Evolutionary conservation across 345 rosid species (phyloP), one percentile per base, ranked within the genome.

Genomic region (Chamaenerion angustifolium): DNA sequence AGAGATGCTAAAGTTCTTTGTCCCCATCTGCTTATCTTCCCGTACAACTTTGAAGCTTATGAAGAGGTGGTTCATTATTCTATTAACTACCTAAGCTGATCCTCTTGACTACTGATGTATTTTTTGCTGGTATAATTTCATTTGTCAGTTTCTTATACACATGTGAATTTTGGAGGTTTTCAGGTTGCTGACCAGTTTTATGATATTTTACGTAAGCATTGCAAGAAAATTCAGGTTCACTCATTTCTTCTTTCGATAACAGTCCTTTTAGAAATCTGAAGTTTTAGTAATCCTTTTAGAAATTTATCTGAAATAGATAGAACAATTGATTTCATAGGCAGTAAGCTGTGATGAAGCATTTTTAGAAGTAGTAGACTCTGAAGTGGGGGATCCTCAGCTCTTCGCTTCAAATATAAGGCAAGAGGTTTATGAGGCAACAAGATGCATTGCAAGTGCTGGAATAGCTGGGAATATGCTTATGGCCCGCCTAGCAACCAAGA

Each of bases 171-270:
- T 60, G 58, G 45, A 58, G 48, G 48, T 57, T 52, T 67, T 70
- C 78, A 88, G 96, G 96, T 85, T 41, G 95, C 98, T 62, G 98
- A 90, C 81, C 79, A 76, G 60, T 81, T 83, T 47, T 90, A 90
- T 68, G 67, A 75, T 59, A 72, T 90, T 60, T 71, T 90, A 70
- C 98, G 85, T 57, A 90, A 73, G 65, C 81, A 79, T 71, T 79
- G 94, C 73, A 63, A 57, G 40, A 83, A 68, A 83, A 86, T 90
- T 56, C 95, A 85, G 95, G 92, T 80, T 51, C 61, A 64, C 52
- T 46, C 43, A 19, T 27, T 46, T 18, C 12, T 52, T 46, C 6
- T 42, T 21, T 47, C 8, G 41, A 37, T 63, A 14, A 4, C 41
- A 49, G 21, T 56, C 45, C 14, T 42, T 21, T 43, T 11, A 8